phyloP scores from a whole-genome alignment of 306 rosid species.

The Alnus glutinosa region DNA sequence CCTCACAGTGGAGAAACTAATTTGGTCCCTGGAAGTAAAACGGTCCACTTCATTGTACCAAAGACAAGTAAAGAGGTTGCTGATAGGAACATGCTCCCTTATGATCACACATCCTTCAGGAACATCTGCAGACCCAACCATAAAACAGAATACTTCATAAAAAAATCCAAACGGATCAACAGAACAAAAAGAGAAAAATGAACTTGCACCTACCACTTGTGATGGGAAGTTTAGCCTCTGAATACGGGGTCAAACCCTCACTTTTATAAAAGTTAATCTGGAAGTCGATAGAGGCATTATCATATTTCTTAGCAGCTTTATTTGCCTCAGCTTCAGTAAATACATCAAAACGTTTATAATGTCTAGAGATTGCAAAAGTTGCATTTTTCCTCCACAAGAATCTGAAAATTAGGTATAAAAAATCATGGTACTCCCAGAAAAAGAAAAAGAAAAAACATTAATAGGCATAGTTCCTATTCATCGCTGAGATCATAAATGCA shows the following conservation, averaged over 20 bases:
- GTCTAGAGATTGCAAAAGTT: conserved; percentile 91
- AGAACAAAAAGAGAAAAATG: conserved; percentile 9
- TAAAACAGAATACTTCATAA: conserved; percentile 25
- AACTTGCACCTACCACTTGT: conserved; percentile 71
- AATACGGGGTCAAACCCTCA: conserved; percentile 87
- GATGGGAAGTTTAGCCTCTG: conserved; percentile 88
- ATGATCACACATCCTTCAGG: conserved; percentile 95
- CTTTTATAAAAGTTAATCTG: conserved; percentile 80
- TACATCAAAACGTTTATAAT: conserved; percentile 89
- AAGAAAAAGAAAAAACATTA: background rate
- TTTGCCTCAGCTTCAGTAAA: conserved; percentile 96
- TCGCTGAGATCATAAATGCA: conserved; percentile 21
- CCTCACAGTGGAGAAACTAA: conserved; percentile 81
- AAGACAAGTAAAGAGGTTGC: conserved; percentile 89
- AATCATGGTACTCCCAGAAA: background rate
- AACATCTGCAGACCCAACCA: conserved; percentile 72
- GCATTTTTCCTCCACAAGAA: conserved; percentile 97
- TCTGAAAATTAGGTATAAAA: conserved; percentile 38
- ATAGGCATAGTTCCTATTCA: background rate
- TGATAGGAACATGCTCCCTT: conserved; percentile 87
- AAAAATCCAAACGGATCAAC: conserved; percentile 2
- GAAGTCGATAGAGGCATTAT: conserved; percentile 82
- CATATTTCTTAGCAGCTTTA: conserved; percentile 89
- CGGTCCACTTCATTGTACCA: conserved; percentile 99
- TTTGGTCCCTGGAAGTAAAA: conserved; percentile 92